A percentile compares a stretch with the other conserved stretches of the same genome.
Conservation (phyloP, 192 early-diverging fungal genomes). For the Backusella psychrophila region DNA sequence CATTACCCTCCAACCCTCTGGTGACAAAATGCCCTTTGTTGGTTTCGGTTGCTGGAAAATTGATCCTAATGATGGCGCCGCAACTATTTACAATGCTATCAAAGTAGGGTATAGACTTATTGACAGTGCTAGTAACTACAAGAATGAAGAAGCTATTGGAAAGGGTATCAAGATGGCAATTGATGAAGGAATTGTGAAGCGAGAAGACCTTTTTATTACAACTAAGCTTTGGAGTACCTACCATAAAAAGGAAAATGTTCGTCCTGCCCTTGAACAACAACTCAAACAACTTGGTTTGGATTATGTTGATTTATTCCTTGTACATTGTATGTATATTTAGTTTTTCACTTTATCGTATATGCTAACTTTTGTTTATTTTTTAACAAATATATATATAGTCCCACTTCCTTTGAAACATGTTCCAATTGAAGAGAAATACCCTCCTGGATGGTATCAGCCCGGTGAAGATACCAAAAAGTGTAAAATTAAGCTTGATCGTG, state of each 20-base stretch:
- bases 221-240: conserved; percentile 64
- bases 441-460: conserved; percentile 43
- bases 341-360: not conserved
- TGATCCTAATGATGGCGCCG: conserved; percentile 35
- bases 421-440: conserved; percentile 35
- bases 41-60: conserved; percentile 57
- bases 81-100: conserved; percentile 42
- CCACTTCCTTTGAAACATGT: conserved; percentile 53
- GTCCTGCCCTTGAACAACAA: conserved; percentile 48
- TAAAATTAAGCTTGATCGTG: conserved; percentile 31
- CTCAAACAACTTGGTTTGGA: conserved; percentile 51
- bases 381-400: conserved; percentile 13
- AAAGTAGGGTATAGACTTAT: conserved; percentile 37
- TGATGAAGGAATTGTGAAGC: conserved; percentile 49
- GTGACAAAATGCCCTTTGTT: conserved; percentile 50
- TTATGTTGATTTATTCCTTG: conserved; percentile 67
- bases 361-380: not conserved
- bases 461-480: conserved; percentile 16
- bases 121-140: conserved; percentile 60
- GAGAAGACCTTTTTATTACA: conserved; percentile 45
- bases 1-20: conserved; percentile 37
- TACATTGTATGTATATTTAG: conserved; percentile 52
- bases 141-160: conserved; percentile 64
- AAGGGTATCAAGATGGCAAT: conserved; percentile 50
- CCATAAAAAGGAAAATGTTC: conserved; percentile 50